Base-by-base conservation (phyloP, 2,329 filamentous ascomycete genomes). In the Talaromyces islandicus region DNA sequence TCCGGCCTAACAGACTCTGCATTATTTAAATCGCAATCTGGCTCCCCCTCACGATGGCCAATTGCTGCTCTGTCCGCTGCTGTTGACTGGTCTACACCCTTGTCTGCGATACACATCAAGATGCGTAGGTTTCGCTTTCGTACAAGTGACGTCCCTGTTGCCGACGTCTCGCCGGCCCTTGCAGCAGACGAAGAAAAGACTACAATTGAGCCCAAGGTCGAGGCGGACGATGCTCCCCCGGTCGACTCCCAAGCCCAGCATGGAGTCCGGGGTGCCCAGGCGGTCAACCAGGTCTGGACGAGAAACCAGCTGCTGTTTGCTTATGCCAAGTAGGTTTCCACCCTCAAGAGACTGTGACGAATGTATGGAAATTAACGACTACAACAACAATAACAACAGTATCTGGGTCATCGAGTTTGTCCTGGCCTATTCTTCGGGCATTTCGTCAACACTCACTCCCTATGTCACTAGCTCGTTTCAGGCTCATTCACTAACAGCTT, bases 381-480 rank as follows among this genome's bases (percentile, higher is more conserved):
- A 6, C 43, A 29, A 52, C 7, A 24, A 6, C 43, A 29, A 52
- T 38, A 54, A 25, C n/a, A n/a, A 51, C 57, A 70, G 68, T 11
- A 75, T 78, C 61, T 77, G 71, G 70, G 53, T 76, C 24, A 69
- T 77, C 60, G 70, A 72, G 60, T 72, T 75, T 52, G 65, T 75
- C 57, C 65, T 72, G 56, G 66, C 72, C 3, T 65, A 77, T 32
- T 68, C 73, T 59, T 65, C 68, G 24, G 67, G 64, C 14, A 71
- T 73, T 48, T 67, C 75, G 19, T 64, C 66, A 57, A 71, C 73
- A 54, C 64, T 83, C 50, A 73, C 69, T 4, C 77, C 79, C 11
- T 83, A 78, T 65, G 78, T 82, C 50, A 83, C 81, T 32, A 82
- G 78, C 64, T 73, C 72, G 25, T 86, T 81, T 64, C 63, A 74